A percentile compares a stretch with the other conserved stretches of the same genome.
phyloP scores from a whole-genome alignment of 345 rosid genomes.

The Murraya koenigii region DNA sequence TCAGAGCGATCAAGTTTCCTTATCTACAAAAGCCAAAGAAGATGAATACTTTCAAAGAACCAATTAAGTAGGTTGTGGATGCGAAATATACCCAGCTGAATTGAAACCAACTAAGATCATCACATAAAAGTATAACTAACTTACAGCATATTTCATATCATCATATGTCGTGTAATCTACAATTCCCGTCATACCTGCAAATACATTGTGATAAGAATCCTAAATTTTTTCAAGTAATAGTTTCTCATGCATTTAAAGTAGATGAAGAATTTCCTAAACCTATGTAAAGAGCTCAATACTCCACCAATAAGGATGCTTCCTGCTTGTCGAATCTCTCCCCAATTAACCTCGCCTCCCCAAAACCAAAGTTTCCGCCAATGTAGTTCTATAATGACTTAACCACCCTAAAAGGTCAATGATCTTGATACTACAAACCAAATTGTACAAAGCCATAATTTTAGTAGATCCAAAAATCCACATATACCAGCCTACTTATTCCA shows the following conservation, averaged over 20 bases:
- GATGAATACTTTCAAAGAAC: not conserved
- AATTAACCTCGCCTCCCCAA: not conserved
- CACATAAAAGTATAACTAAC: constrained; percentile 20
- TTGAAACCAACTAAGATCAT: not conserved
- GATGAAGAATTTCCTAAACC: not conserved
- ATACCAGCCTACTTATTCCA: not conserved
- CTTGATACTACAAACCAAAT: not conserved
- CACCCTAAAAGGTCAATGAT: not conserved
- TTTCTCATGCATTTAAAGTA: not conserved
- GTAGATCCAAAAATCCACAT: not conserved
- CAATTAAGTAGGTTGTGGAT: not conserved
- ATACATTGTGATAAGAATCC: not conserved
- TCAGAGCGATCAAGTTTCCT: constrained; percentile 84
- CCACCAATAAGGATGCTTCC: not conserved
- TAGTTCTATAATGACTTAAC: not conserved
- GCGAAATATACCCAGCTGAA: not conserved
- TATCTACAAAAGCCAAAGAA: constrained; percentile 39
- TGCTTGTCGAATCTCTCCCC: not conserved
- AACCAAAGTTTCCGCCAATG: not conserved
- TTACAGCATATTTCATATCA: constrained; percentile 95
- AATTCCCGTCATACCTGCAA: constrained; percentile 83
- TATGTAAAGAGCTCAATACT: not conserved
- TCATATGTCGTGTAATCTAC: constrained; percentile 87
- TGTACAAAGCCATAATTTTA: not conserved
- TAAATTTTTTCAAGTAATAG: not conserved